Percentiles rank a stretch among this genome's conserved stretches.
phyloP scores from a whole-genome alignment of 2,329 filamentous ascomycete genomes.

The Tolypocladium cylindrosporum region DNA sequence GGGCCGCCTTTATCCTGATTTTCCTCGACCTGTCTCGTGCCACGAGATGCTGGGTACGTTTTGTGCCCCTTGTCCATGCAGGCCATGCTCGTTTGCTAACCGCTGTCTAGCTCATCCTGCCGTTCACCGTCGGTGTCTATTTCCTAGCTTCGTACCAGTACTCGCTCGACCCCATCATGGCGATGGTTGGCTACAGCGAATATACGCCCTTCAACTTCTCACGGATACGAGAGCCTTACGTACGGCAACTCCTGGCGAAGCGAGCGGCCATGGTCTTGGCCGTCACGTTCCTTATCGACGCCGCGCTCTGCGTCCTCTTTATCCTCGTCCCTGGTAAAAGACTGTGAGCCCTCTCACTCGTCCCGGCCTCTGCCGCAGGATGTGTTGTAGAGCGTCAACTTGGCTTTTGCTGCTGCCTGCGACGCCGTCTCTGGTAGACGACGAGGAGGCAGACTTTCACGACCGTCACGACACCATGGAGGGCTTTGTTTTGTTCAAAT shows the following conservation, averaged over 20 bases:
- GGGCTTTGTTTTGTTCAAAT: slow-evolving; percentile 1
- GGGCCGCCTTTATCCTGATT: slow-evolving; percentile 88
- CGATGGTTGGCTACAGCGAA: slow-evolving; percentile 82
- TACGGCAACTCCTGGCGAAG: slow-evolving; percentile 75
- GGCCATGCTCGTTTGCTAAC: slow-evolving; percentile 11
- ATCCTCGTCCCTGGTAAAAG: slow-evolving; percentile 88
- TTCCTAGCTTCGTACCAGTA: slow-evolving; percentile 88
- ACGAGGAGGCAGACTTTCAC: background rate
- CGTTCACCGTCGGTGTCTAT: slow-evolving; percentile 87
- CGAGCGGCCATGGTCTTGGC: slow-evolving; percentile 72
- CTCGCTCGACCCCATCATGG: slow-evolving; percentile 84
- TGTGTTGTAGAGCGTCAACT: slow-evolving; percentile 1
- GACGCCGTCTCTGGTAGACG: slow-evolving; percentile 2
- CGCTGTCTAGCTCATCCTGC: slow-evolving; percentile 55
- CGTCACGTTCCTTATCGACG: slow-evolving; percentile 66
- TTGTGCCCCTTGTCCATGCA: background rate
- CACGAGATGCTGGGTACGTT: slow-evolving; percentile 75
- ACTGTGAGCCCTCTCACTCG: slow-evolving; percentile 35
- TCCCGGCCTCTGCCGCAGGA: background rate
- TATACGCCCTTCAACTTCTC: slow-evolving; percentile 94
- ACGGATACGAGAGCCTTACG: slow-evolving; percentile 79
- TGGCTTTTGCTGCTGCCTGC: slow-evolving; percentile 2
- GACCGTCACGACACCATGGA: slow-evolving; percentile 3
- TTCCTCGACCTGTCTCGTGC: slow-evolving; percentile 69
- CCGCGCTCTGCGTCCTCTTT: slow-evolving; percentile 80